Evolutionary conservation across 305 asterid genomes (phyloP), one percentile per base, ranked within the genome.

Genomic region (Solanum hybrid): DNA sequence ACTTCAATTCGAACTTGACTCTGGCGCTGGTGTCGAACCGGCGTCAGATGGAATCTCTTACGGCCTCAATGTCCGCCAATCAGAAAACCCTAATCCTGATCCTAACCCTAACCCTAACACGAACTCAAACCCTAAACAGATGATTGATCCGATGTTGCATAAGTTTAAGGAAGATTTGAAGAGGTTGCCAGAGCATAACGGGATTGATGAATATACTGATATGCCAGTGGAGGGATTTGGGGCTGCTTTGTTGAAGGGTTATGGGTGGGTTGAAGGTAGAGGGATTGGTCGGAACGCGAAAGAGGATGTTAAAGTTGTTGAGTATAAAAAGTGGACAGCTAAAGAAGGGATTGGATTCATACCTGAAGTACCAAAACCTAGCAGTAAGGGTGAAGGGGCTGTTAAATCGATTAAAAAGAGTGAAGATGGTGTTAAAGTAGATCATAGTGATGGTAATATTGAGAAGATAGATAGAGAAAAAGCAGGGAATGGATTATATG

Each of bases 281-380:
- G 98, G 98, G 11, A 92, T 96, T 24, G 98, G 98, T 40, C 93
- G 93, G 77, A 93, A 95, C 80, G 95, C 95, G 28, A 95, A 94
- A 85, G 95, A 95, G 92, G 98, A 96, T 94, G 95, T 94, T 36
- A 94, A 93, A 73, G 87, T 94, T 40, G 80, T 87, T 8, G 98
- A 95, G 93, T 93, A 89, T 67, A 92, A 51, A 24, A 94, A 82
- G 91, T 94, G 95, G 93, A 75, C 91, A 35, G 97, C 95, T 33
- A 93, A 96, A 86, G 98, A 96, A 88, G 99, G 99, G 82, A 71
- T 96, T 81, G 99, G 99, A 40, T 95, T 96, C 87, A 90, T 86
- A 5, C 95, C 91, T 36, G 96, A 92, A 64, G 81, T 90, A 8
- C 95, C 95, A 0, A 89, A 71, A 88, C 85, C 22, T 10, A 78